Percentiles rank a stretch among this genome's conserved stretches.
Conservation (phyloP, 495 filamentous ascomycete species). For the Hamigera avellanea region DNA sequence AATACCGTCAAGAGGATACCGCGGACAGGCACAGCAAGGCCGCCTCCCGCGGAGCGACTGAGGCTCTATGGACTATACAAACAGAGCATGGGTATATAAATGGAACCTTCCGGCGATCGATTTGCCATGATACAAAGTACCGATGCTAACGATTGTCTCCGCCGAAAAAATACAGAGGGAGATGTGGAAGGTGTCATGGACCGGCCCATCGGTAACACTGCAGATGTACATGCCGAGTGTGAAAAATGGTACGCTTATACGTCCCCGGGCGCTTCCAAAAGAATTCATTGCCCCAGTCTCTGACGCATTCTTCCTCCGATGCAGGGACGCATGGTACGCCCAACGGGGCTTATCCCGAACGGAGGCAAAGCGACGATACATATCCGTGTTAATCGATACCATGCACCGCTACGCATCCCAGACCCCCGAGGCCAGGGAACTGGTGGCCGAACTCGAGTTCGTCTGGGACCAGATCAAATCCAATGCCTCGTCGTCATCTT, state of each 20-base stretch:
- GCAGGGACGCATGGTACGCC: slow-evolving; percentile 79
- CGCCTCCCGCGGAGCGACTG: slow-evolving; percentile 73
- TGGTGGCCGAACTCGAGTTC: slow-evolving; percentile 92
- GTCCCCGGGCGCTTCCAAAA: background rate
- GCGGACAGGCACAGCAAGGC: slow-evolving; percentile 78
- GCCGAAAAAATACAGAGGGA: slow-evolving; percentile 49
- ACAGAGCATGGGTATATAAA: slow-evolving; percentile 70
- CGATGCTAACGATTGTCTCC: slow-evolving; percentile 2
- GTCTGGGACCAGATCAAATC: slow-evolving; percentile 96
- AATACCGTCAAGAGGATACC: slow-evolving; percentile 97
- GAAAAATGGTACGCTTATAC: slow-evolving; percentile 46
- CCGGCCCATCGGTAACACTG: slow-evolving; percentile 49
- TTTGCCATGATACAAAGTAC: background rate
- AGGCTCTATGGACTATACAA: slow-evolving; percentile 97
- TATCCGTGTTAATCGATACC: slow-evolving; percentile 84
- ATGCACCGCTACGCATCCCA: slow-evolving; percentile 88
- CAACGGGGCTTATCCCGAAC: slow-evolving; percentile 72
- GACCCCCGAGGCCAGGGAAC: slow-evolving; percentile 71
- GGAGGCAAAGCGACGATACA: slow-evolving; percentile 89
- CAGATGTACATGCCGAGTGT: slow-evolving; percentile 42
- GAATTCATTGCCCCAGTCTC: too few relatives aligned
- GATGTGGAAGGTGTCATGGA: slow-evolving; percentile 91
- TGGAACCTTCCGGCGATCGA: background rate
- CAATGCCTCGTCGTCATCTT: slow-evolving; percentile 55
- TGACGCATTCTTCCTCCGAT: background rate